Evolutionary conservation across 2,329 filamentous ascomycete genomes (phyloP).

Genomic region (Ascochyta pisi): DNA sequence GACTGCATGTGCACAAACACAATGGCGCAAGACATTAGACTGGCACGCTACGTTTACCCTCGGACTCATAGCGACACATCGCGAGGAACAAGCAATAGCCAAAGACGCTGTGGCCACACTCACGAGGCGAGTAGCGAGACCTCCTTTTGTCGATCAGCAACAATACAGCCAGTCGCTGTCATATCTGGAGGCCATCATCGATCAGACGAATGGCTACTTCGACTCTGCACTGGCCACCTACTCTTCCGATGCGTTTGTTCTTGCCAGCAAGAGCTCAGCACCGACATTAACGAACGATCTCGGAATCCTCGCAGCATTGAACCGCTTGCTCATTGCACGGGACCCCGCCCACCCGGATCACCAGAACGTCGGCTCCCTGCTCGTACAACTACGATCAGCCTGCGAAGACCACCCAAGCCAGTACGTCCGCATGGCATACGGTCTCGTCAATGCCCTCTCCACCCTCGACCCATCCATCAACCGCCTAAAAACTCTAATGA

Average conservation of each 20-base stretch:
- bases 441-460: constrained; percentile 72
- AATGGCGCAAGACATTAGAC: constrained; percentile 71
- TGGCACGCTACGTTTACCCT: constrained; percentile 75
- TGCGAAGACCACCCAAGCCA: constrained; percentile 74
- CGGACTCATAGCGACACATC: constrained; percentile 72
- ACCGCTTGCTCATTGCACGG: constrained; percentile 57
- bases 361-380: constrained; percentile 62
- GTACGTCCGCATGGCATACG: constrained; percentile 79
- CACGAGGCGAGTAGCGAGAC: constrained; percentile 45
- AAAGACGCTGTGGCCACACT: constrained; percentile 31
- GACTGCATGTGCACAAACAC: constrained; percentile 51
- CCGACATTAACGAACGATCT: constrained; percentile 49
- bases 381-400: constrained; percentile 70
- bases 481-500: constrained; percentile 79
- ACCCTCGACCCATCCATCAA: constrained; percentile 71
- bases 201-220: constrained; percentile 78
- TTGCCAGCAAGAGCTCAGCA: constrained; percentile 47
- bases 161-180: constrained; percentile 62
- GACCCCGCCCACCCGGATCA: constrained; percentile 54
- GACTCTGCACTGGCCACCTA: constrained; percentile 72
- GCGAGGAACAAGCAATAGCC: constrained; percentile 69
- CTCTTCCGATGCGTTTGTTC: constrained; percentile 64
- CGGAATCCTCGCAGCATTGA: constrained; percentile 56
- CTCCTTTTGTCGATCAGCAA: constrained; percentile 50
- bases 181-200: constrained; percentile 78